Conservation (phyloP, 129 eudicot species). For the Chrysanthemum lavandulifolium region DNA sequence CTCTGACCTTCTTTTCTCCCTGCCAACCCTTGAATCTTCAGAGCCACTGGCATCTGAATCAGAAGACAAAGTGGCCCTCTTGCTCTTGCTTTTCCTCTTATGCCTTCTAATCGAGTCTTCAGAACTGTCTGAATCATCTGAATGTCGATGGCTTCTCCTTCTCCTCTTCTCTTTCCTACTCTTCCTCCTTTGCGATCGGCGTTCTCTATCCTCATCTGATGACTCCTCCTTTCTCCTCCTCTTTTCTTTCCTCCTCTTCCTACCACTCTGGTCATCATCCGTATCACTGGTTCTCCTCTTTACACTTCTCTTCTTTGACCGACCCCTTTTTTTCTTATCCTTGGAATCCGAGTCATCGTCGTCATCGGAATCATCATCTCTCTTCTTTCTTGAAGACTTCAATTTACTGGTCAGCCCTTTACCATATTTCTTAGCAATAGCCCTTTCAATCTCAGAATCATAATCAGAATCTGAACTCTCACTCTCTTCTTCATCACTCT, state of each 20-base stretch:
- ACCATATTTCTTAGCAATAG: conserved; percentile 59
- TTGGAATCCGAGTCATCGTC: conserved; percentile 54
- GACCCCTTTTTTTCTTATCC: conserved; percentile 50
- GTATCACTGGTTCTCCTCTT: conserved; percentile 45
- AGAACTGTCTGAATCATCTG: conserved; percentile 51
- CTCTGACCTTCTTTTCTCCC: conserved; percentile 31
- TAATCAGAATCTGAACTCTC: conserved; percentile 86
- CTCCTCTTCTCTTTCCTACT: conserved; percentile 80
- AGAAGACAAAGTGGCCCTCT: conserved; percentile 40
- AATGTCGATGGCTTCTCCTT: conserved; percentile 59
- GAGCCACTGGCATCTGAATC: conserved; percentile 58
- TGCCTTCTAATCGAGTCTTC: conserved; percentile 42
- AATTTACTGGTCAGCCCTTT: conserved; percentile 39
- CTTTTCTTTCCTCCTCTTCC: conserved; percentile 54
- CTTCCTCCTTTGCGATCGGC: conserved; percentile 48
- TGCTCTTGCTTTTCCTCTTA: conserved; percentile 54
- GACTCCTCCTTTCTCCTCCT: conserved; percentile 65
- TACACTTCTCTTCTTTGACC: conserved; percentile 69
- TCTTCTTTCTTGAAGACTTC: conserved; percentile 38
- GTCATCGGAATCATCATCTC: conserved; percentile 39
- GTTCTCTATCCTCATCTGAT: conserved; percentile 67
- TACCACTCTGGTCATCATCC: conserved; percentile 43
- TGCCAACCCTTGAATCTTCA: conserved; percentile 73
- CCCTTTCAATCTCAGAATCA: conserved; percentile 84
- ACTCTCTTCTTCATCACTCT: conserved; percentile 75